phyloP scores from a whole-genome alignment of 768 basidiomycete species.

The Crassisporium funariophilum region DNA sequence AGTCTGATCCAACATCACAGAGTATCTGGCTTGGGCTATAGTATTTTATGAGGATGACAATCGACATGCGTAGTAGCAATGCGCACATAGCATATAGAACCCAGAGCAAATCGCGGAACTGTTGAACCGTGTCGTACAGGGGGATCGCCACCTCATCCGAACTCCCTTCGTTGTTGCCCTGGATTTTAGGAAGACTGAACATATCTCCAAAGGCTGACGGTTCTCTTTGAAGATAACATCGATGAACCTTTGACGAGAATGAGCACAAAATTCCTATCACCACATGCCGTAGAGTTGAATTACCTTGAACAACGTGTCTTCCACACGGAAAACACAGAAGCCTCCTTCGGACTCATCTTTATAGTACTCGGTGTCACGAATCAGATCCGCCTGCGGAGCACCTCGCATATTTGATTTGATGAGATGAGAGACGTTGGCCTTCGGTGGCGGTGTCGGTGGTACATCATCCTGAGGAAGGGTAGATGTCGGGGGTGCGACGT shows the following conservation, averaged over 20 bases:
- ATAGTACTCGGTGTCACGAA: slow-evolving; percentile 37
- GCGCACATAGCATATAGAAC: slow-evolving; percentile 50
- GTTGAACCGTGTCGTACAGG: slow-evolving; percentile 43
- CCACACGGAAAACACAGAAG: slow-evolving; percentile 62
- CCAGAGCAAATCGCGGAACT: slow-evolving; percentile 53
- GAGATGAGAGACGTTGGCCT: slow-evolving; percentile 20
- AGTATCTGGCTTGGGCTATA: slow-evolving; percentile 43
- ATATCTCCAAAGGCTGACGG: slow-evolving; percentile 45
- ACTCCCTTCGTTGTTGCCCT: slow-evolving; percentile 25
- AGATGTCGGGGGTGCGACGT: slow-evolving; percentile 6
- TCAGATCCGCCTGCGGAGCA: slow-evolving; percentile 19
- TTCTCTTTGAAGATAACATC: slow-evolving; percentile 42
- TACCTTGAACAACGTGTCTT: slow-evolving; percentile 67
- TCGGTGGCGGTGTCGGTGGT: slow-evolving; percentile 13
- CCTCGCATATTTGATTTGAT: slow-evolving; percentile 18
- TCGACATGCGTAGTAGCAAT: background rate
- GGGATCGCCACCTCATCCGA: slow-evolving; percentile 35
- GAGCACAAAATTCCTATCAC: slow-evolving; percentile 2
- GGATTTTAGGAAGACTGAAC: slow-evolving; percentile 36
- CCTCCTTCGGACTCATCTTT: slow-evolving; percentile 40
- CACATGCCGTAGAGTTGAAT: slow-evolving; percentile 10
- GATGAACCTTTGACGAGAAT: slow-evolving; percentile 40
- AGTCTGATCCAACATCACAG: slow-evolving; percentile 14
- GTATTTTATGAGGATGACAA: background rate
- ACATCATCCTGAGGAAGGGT: slow-evolving; percentile 7